Conservation (phyloP, 2,329 filamentous ascomycete species). For the Hymenoscyphus infarciens region DNA sequence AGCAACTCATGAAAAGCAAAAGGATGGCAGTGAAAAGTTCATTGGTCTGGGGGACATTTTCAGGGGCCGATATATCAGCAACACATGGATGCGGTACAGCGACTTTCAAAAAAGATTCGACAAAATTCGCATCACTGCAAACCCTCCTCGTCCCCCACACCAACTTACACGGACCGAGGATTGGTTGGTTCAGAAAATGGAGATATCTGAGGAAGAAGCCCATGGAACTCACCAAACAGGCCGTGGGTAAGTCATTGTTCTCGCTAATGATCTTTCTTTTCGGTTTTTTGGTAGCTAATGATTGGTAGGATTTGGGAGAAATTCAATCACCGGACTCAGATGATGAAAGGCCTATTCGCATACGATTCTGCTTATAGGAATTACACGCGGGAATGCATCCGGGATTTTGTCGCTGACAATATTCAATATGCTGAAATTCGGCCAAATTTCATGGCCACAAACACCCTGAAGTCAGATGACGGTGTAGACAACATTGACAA, state of each 20-base stretch:
- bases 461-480: constrained; percentile 58
- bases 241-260: constrained; percentile 46
- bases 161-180: constrained; percentile 32
- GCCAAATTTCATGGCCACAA: constrained; percentile 63
- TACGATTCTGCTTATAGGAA: constrained; percentile 59
- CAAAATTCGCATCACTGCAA: constrained; percentile 30
- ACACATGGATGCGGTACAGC: constrained; percentile 44
- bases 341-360: constrained; percentile 70
- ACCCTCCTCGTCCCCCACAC: constrained; percentile 30
- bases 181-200: constrained; percentile 61
- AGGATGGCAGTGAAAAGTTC: constrained; percentile 22
- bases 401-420: constrained; percentile 60
- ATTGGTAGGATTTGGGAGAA: constrained; percentile 47
- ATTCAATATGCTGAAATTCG: constrained; percentile 71
- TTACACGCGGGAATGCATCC: constrained; percentile 58
- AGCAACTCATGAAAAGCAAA: constrained; percentile 28
- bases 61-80: constrained; percentile 43
- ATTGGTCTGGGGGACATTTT: constrained; percentile 46
- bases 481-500: constrained; percentile 52
- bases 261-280: not conserved
- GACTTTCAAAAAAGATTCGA: constrained; percentile 41
- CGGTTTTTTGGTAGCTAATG: constrained; percentile 15
- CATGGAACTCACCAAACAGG: constrained; percentile 47
- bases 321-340: constrained; percentile 68
- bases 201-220: constrained; percentile 58